phyloP scores from a whole-genome alignment of 345 rosid species.

The Psidium friedrichsthalianum region DNA sequence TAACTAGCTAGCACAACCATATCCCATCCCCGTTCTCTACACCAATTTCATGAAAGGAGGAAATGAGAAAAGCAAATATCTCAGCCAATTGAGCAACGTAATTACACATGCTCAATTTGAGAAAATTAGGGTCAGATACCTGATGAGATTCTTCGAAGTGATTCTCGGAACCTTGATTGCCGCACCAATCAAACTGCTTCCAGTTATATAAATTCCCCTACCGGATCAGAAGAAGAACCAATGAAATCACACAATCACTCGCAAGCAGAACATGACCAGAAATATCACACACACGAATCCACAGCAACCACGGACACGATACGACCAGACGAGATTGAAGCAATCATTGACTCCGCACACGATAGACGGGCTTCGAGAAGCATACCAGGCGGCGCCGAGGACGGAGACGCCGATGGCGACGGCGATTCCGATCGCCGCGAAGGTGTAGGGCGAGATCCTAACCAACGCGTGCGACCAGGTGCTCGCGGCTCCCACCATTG shows the following conservation, averaged over 20 bases:
- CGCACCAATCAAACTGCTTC: conserved; percentile 98
- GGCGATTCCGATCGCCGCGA: conserved; percentile 93
- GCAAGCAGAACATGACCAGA: neutral
- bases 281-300: neutral
- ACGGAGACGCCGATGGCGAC: conserved; percentile 93
- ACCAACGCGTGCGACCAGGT: conserved; percentile 77
- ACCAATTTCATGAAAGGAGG: neutral
- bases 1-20: neutral
- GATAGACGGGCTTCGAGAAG: neutral
- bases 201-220: conserved; percentile 96
- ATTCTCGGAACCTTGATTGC: conserved; percentile 98
- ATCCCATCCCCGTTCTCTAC: neutral
- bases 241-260: neutral
- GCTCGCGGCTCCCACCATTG: conserved; percentile 34
- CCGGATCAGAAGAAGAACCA: neutral
- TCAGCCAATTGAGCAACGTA: neutral
- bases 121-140: conserved; percentile 19
- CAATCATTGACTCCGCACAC: neutral
- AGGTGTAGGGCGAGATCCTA: conserved; percentile 84
- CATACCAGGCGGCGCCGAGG: conserved; percentile 97
- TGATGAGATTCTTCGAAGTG: conserved; percentile 93
- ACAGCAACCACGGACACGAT: neutral
- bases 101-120: neutral
- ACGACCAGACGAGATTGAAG: neutral
- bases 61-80: neutral